Base-by-base conservation (phyloP, 2,329 filamentous ascomycete species). In the Chalaropsis ovoidea region DNA sequence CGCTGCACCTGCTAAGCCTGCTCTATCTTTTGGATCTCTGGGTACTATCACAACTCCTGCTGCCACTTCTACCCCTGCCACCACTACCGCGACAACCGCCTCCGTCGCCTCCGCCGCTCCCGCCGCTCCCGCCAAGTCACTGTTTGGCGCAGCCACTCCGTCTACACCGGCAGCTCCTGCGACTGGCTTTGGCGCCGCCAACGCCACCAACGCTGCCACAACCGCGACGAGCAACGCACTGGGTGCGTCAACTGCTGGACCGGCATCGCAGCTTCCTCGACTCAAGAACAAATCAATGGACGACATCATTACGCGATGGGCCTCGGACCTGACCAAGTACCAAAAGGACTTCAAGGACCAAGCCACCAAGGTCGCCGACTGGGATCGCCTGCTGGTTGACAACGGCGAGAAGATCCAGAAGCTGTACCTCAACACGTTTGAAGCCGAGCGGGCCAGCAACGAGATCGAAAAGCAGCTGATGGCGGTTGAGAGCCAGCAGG, bases 261-360 rank as follows among this genome's bases (percentile, higher is more conserved):
- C 92, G 1, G 79, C 86, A 2, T 93, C 94, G 17, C 87, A 91
- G 66, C 85, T 95, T 71, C 94, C 93, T 3, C 87, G 94, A 35
- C 80, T 99, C 45, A 96, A 96, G 80, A 96, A 96, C 76, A 97
- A 96, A 78, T 96, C 93, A 0, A 96, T 99, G 89, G 94, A 99
- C 72, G 94, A 99, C 74, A 96, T 99, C 69, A 91, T 99, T 70
- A 96, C 90, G 3, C 86, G 91, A 41, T 99, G 94, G 94, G 94
- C 94, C 1, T 90, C 91, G 0, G 94, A 97, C 72, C 80, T 99
- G 62, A 88, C 91, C 64, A 95, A 95, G 73, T 96, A 99, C 73
- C 93, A 97, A 73, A 95, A 96, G 74, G 90, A 95, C 67, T 99
- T 97, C 78, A 91, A 95, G 73, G 83, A 87, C 42, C 91, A 97